Evolutionary conservation across 768 basidiomycete species (phyloP).

Genomic region (Exsudoporus frostii): DNA sequence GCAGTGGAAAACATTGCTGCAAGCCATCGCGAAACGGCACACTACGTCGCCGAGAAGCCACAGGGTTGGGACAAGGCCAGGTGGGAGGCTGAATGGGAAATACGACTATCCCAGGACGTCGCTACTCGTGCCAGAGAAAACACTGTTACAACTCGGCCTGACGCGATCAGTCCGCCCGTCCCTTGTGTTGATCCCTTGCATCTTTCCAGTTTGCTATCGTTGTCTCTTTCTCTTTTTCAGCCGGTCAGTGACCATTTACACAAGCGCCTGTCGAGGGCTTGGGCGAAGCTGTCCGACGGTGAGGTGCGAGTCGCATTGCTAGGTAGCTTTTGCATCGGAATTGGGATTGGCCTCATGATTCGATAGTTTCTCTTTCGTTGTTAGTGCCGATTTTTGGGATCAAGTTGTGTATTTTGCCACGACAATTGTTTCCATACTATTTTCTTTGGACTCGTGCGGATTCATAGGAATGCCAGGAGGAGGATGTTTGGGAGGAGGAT

Average conservation of each 20-base stretch:
- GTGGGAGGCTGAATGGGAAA: conserved; percentile 69
- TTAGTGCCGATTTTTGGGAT: background rate
- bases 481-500: background rate
- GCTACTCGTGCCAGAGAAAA: conserved; percentile 46
- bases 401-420: background rate
- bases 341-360: conserved; percentile 41
- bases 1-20: conserved; percentile 45
- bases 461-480: too few species aligned
- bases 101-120: conserved; percentile 58
- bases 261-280: conserved; percentile 20
- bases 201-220: conserved; percentile 57
- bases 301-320: conserved; percentile 35
- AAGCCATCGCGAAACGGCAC: conserved; percentile 25
- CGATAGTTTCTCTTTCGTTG: conserved; percentile 15
- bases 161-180: conserved; percentile 9
- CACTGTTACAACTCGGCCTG: conserved; percentile 22
- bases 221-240: conserved; percentile 58
- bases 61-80: conserved; percentile 55
- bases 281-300: conserved; percentile 24
- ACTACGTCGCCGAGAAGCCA: conserved; percentile 19
- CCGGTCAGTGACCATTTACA: conserved; percentile 37
- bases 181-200: conserved; percentile 63
- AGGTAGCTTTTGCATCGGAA: conserved; percentile 43
- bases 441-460: background rate
- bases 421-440: background rate